Base-by-base conservation (phyloP, 139 green algal genomes). In the Tetradesmus obliquus region DNA sequence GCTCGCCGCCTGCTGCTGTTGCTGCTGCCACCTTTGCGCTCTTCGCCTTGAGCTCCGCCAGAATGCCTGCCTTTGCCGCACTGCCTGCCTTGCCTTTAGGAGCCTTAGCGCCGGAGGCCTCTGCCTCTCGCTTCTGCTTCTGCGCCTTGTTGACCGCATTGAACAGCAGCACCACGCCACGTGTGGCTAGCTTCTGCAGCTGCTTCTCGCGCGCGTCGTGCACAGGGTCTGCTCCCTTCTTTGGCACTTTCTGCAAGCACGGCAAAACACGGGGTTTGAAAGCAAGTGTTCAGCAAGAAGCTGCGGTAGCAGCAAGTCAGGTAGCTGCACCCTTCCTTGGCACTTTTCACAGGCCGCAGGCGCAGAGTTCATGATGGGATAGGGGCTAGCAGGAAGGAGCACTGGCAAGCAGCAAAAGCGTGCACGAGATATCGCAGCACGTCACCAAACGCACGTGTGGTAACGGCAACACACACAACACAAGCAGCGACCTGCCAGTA, bases 101-200 rank as follows among this genome's bases (percentile, higher is more conserved):
- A 7, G 88, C 88, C 54, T 87, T 88, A 20, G n/a, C 24, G n/a
- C 54, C 81, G 19, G 90, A 60, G 9, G 83, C 84, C 24, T 90
- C 84, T 53, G 82, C 91, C 20, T 93, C 95, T 7, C 60, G 80
- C 57, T 94, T 85, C 55, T 93, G 82, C 81, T 94, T 94, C 92
- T 98, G 97, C 1, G 97, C 96, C 87, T 97, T 97, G 62, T 94
- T 92, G 6, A 99, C 95, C 0, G 97, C 97, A 82, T 99, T 99
- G 94, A 99, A 99, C 69, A 99, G 95, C 57, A 96, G 92, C 84
- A 98, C 97, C 58, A 99, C 97, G 53, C 97, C 97, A 57, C 96
- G 71, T 3, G 97, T 99, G 2, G 96, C 97, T 55, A 96, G 93
- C 84, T 93, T 92, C 60, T 93, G 88, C 72, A 98, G 93, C 85